These are phyloP conservation scores for Aspergillus chevalieri DNA, from an alignment of 2,329 filamentous ascomycete species.

Conservation along the genomic window DNA sequence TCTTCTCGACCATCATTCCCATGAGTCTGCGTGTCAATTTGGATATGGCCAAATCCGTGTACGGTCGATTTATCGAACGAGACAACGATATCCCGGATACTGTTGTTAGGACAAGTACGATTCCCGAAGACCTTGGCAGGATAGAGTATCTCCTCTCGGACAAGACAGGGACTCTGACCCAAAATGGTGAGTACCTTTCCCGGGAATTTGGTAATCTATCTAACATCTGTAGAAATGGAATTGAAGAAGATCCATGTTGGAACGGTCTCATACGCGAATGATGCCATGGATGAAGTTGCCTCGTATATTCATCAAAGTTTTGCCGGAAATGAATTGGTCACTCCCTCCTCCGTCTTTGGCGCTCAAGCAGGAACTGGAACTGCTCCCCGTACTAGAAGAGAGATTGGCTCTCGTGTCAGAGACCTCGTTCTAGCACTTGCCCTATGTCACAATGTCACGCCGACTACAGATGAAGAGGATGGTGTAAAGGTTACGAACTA, in stretches of 20 bases:
- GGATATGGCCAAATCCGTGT: conserved; percentile 94
- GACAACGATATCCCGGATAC: conserved; percentile 86
- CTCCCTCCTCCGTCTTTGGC: conserved; percentile 66
- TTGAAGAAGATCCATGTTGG: conserved; percentile 98
- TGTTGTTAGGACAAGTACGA: conserved; percentile 92
- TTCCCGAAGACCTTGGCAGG: conserved; percentile 89
- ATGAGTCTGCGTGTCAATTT: conserved; percentile 95
- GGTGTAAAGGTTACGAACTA: conserved; percentile 75
- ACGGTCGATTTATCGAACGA: conserved; percentile 89
- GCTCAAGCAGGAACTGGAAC: conserved; percentile 51
- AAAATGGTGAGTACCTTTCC: conserved; percentile 57
- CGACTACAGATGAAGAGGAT: conserved; percentile 75
- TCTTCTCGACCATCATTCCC: conserved; percentile 98
- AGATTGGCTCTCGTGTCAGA: conserved; percentile 87
- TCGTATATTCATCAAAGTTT: conserved; percentile 84
- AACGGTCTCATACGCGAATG: conserved; percentile 95
- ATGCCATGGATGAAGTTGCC: conserved; percentile 95
- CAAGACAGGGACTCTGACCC: conserved; percentile 95
- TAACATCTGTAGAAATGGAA: conserved; percentile 68
- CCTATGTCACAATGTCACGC: conserved; percentile 95
- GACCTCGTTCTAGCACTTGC: conserved; percentile 90
- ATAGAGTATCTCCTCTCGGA: conserved; percentile 96
- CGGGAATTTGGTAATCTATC: conserved; percentile 11
- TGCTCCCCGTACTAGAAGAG: conserved; percentile 77
- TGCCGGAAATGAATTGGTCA: conserved; percentile 55